Evolutionary conservation across 768 basidiomycete species (phyloP).

Genomic region (Psilocybe azurescens): DNA sequence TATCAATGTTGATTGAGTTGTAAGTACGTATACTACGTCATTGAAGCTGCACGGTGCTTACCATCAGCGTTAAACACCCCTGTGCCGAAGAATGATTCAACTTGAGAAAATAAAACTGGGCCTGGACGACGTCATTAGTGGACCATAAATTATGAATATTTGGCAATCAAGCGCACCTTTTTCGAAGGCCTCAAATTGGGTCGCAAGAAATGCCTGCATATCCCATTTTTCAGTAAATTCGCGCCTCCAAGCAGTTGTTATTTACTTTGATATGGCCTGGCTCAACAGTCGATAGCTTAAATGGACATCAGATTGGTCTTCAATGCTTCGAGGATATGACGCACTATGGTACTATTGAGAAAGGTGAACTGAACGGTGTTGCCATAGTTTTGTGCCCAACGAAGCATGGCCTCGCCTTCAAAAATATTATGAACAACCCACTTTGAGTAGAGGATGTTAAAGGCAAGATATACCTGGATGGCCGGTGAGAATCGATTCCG

Average conservation of each 20-base stretch:
- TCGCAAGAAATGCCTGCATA: conserved; percentile 47
- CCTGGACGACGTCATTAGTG: conserved; percentile 21
- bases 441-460: not conserved
- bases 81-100: conserved; percentile 48
- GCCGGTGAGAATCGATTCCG: conserved; percentile 28
- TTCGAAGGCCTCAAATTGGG: conserved; percentile 51
- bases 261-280: conserved; percentile 50
- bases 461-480: conserved; percentile 35
- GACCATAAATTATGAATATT: not conserved
- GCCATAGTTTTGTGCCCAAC: conserved; percentile 35
- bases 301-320: not conserved
- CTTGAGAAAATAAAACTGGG: conserved; percentile 20
- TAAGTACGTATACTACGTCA: not conserved
- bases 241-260: not conserved
- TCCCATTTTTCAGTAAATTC: not conserved
- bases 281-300: conserved; percentile 46
- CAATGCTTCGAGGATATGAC: not conserved
- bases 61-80: conserved; percentile 70
- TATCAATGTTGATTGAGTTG: not conserved
- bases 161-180: conserved; percentile 37
- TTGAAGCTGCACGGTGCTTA: conserved; percentile 24
- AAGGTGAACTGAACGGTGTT: conserved; percentile 33
- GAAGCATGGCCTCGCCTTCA: conserved; percentile 14
- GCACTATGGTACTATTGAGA: conserved; percentile 36
- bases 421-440: not conserved